Evolutionary conservation across 2,329 filamentous ascomycete species (phyloP).

Genomic region (Pestalotiopsis sp.): DNA sequence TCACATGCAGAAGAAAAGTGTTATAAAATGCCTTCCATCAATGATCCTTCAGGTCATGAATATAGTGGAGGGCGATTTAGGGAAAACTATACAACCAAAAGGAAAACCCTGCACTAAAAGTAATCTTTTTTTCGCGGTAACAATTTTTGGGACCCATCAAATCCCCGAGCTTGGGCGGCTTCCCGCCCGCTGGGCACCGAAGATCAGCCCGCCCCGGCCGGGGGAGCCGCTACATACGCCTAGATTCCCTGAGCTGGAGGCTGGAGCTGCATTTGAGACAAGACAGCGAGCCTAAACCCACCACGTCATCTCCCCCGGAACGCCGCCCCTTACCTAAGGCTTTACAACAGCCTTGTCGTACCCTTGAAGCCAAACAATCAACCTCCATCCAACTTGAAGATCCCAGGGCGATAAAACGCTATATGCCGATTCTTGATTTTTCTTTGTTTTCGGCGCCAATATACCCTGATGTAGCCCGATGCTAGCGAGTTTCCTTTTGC

Average conservation of each 20-base stretch:
- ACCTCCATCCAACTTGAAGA: background rate
- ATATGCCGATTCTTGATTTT: background rate
- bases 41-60: background rate
- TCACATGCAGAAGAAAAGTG: background rate
- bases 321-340: background rate
- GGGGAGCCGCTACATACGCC: background rate
- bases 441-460: background rate
- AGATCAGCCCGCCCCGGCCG: conserved; percentile 2
- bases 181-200: background rate
- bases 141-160: background rate
- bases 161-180: background rate
- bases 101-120: conserved; percentile 1
- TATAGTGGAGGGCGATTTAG: background rate
- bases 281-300: conserved; percentile 1
- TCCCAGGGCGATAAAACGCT: background rate
- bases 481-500: background rate
- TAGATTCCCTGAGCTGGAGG: background rate
- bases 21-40: background rate
- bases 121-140: background rate
- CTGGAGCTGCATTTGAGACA: background rate
- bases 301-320: conserved; percentile 4
- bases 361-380: background rate
- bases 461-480: conserved; percentile 25
- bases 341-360: background rate
- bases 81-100: background rate